Conservation (phyloP, 2,329 filamentous ascomycete genomes). For the Chaetomium strumarium region DNA sequence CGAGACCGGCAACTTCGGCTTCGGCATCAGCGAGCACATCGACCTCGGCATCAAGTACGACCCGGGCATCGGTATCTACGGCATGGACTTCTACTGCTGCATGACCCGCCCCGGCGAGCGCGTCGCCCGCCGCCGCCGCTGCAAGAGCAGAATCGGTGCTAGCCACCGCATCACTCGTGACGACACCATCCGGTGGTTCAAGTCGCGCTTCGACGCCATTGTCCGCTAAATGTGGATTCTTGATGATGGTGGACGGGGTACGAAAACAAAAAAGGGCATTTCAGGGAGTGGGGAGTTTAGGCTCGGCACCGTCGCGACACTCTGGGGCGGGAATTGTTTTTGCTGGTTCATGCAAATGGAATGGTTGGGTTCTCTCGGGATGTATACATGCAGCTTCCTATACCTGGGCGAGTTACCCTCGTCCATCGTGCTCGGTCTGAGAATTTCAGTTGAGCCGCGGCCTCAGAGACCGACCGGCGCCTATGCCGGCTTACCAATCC, state of each 20-base stretch:
- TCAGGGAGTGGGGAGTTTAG: constrained; percentile 24
- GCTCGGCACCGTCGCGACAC: constrained; percentile 16
- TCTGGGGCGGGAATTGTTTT: constrained; percentile 13
- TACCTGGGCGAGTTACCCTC: constrained; percentile 39
- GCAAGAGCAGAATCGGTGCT: constrained; percentile 78
- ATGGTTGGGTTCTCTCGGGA: constrained; percentile 24
- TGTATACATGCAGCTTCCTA: constrained; percentile 33
- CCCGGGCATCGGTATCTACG: constrained; percentile 96
- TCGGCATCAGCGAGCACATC: constrained; percentile 99
- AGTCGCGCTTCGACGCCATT: constrained; percentile 90
- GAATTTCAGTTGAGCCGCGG: constrained; percentile 54
- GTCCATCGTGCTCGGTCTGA: constrained; percentile 48
- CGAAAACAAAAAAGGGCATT: constrained; percentile 24
- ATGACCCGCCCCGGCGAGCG: constrained; percentile 99
- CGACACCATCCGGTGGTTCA: constrained; percentile 97
- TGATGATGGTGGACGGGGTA: constrained; percentile 14
- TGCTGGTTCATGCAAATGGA: constrained; percentile 19
- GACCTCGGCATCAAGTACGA: constrained; percentile 99
- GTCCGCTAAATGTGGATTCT: constrained; percentile 72
- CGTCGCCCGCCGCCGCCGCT: constrained; percentile 89
- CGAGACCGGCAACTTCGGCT: constrained; percentile 99
- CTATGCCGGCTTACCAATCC: constrained; percentile 53
- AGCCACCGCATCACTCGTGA: constrained; percentile 88
- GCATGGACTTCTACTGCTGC: constrained; percentile 99
- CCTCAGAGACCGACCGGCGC: constrained; percentile 69